Base-by-base conservation (phyloP, 352 stramenopile species). In the Pythium volutum region DNA sequence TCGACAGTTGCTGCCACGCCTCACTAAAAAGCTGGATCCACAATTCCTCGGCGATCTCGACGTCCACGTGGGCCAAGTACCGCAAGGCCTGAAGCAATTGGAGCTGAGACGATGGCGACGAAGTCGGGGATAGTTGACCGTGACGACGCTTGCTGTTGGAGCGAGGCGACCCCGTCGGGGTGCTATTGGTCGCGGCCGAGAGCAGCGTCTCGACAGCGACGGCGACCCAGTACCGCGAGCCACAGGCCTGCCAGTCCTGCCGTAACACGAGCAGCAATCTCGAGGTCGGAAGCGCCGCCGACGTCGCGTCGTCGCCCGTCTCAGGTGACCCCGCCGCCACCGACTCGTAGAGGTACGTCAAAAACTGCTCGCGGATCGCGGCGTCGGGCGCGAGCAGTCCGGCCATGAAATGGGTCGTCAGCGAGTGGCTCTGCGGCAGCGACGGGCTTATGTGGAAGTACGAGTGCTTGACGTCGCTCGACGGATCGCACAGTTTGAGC, bases 201-300 rank as follows among this genome's bases (percentile, higher is more conserved):
- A 94, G 66, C 22, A 96, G 55, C 22, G 74, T 77, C 65, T 96
- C 84, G 25, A 92, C 83, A 2, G 81, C 87, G 22, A 94, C 80
- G 15, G 88, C 81, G 25, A 84, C 73, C 87, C 87, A 96, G 58
- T 92, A 96, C 27, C 87, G 73, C 10, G 85, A 89, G 1, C 85
- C 87, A 55, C 82, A 93, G n/a, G 80, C 71, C 61, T 96, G 85
- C 87, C 87, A 96, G 54, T 96, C 87, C 48, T 95, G 85, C 5
- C 85, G 79, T 5, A 96, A 59, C 10, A 96, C 63, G 46, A 88
- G 70, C 42, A 92, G 76, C 26, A 96, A 50, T 25, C 82, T 69
- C 8, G 71, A 67, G 25, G 84, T 74, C 11, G 80, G 81, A 3
- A 73, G 71, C 10, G 62, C 2, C 20, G 33, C 15, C n/a, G n/a